Conservation (phyloP, 495 filamentous ascomycete genomes). For the Acidiella bohemica region DNA sequence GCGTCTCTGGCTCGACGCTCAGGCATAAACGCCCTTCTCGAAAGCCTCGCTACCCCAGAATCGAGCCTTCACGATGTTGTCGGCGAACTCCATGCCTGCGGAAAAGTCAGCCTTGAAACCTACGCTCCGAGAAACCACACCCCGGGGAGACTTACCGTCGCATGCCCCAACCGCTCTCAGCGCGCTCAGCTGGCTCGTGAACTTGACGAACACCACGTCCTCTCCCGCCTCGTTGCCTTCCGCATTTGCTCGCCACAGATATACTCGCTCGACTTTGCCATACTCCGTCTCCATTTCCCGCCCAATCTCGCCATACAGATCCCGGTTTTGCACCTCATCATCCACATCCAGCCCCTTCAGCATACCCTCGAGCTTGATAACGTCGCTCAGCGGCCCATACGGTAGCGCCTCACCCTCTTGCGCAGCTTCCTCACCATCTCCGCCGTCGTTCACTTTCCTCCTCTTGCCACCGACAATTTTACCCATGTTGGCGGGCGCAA, state of each 20-base stretch:
- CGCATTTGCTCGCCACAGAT: constrained; percentile 44
- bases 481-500: constrained; percentile 51
- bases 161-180: constrained; percentile 81
- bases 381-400: constrained; percentile 64
- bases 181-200: constrained; percentile 65
- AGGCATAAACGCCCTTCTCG: constrained; percentile 50
- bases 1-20: no score
- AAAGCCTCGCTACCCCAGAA: constrained; percentile 77
- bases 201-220: constrained; percentile 77
- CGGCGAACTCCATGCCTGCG: constrained; percentile 73
- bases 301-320: constrained; percentile 83
- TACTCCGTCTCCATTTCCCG: constrained; percentile 78
- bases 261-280: constrained; percentile 72
- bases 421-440: constrained; percentile 33
- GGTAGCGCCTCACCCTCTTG: constrained; percentile 21
- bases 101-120: no score
- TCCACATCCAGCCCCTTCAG: constrained; percentile 64
- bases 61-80: constrained; percentile 60
- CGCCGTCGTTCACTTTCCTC: constrained; percentile 31
- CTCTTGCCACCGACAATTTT: constrained; percentile 66
- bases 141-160: no score
- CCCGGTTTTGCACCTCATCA: constrained; percentile 53
- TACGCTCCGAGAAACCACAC: no score
- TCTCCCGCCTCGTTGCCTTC: no score
- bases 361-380: constrained; percentile 70